Evolutionary conservation across 495 filamentous ascomycete genomes (phyloP).

Genomic region (Penicillium paradoxum): DNA sequence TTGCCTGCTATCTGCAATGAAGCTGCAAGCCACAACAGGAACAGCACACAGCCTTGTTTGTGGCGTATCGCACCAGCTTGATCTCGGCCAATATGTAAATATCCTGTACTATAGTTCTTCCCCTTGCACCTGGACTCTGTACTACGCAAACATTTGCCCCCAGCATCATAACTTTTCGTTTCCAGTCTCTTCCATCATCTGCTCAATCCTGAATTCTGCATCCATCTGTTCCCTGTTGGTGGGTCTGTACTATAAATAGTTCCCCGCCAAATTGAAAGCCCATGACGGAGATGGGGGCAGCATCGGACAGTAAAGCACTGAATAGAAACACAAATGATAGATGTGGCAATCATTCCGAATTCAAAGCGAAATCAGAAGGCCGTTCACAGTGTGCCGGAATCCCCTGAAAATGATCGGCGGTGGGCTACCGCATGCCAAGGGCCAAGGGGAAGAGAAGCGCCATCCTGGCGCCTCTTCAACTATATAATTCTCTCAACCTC

Average conservation of each 20-base stretch:
- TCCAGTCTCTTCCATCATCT: background rate
- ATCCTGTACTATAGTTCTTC: background rate
- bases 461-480: background rate
- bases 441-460: background rate
- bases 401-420: slow-evolving; percentile 5
- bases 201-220: too few species aligned
- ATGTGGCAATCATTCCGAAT: background rate
- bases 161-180: background rate
- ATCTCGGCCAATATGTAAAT: background rate
- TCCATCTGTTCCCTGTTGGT: background rate
- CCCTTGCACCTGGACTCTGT: background rate
- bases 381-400: background rate
- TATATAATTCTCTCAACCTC: slow-evolving; percentile 1
- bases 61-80: background rate
- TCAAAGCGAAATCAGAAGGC: background rate
- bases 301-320: slow-evolving; percentile 2
- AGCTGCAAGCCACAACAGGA: background rate
- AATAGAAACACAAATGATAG: background rate
- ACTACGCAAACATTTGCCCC: background rate
- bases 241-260: slow-evolving; percentile 6
- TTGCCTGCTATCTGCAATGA: background rate
- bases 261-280: background rate
- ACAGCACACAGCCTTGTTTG: background rate
- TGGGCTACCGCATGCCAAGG: background rate
- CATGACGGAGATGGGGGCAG: background rate